Conservation (phyloP, 805 yeast species). For the Myxozyma melibiosi region DNA sequence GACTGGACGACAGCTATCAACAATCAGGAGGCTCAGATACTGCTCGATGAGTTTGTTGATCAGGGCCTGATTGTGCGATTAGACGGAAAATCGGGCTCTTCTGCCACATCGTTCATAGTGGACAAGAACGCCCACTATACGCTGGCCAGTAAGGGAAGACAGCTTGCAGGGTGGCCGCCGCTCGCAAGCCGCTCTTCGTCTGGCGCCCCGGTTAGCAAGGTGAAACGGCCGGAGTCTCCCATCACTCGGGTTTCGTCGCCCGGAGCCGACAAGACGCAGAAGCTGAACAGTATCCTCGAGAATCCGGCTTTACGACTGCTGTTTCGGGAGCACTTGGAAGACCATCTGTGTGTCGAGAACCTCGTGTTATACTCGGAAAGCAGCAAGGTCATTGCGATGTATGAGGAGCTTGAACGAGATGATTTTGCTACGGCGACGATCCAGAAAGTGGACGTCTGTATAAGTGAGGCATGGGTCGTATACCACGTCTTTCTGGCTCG, state of each 20-base stretch:
- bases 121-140: slow-evolving; percentile 18
- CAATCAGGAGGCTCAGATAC: slow-evolving; percentile 83
- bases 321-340: slow-evolving; percentile 65
- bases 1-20: slow-evolving; percentile 90
- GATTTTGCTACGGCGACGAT: background rate
- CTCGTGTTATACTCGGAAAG: slow-evolving; percentile 69
- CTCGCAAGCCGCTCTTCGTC: background rate
- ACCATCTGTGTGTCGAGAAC: slow-evolving; percentile 72
- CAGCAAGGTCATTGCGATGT: slow-evolving; percentile 45
- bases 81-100: background rate
- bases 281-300: slow-evolving; percentile 50
- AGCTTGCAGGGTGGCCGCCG: slow-evolving; percentile 22
- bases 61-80: slow-evolving; percentile 35
- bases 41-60: slow-evolving; percentile 58
- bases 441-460: slow-evolving; percentile 23
- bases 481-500: slow-evolving; percentile 65
- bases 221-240: background rate
- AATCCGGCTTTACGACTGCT: slow-evolving; percentile 79
- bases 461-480: slow-evolving; percentile 63
- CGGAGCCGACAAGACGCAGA: slow-evolving; percentile 9
- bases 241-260: slow-evolving; percentile 7
- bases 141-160: slow-evolving; percentile 22
- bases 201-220: background rate
- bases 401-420: slow-evolving; percentile 12
- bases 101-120: background rate